Conservation (phyloP, 768 basidiomycete species). For the Mycena haematopus region DNA sequence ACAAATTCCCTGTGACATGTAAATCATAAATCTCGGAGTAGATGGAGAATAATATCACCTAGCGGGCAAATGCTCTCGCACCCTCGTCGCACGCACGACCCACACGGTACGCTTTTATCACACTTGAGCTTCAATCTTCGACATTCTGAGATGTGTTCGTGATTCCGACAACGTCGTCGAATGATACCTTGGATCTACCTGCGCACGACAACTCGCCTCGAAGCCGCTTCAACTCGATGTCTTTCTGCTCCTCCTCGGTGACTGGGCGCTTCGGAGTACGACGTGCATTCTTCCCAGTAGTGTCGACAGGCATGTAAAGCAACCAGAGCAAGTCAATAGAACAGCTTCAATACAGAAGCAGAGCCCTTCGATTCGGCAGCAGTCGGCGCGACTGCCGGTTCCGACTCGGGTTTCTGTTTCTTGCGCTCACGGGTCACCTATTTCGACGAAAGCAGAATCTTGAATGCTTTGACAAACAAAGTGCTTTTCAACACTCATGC, state of each 20-base stretch:
- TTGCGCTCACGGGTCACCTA: too few species aligned
- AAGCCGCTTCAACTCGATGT: conserved; percentile 57
- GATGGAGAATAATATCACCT: conserved; percentile 40
- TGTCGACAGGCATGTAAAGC: conserved; percentile 50
- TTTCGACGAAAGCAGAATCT: too few species aligned
- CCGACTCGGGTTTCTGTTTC: too few species aligned
- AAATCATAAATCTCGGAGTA: neutral
- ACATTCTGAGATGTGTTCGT: conserved; percentile 55
- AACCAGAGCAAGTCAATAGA: too few species aligned
- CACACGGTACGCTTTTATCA: conserved; percentile 58
- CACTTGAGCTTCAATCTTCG: conserved; percentile 57
- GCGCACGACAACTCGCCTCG: conserved; percentile 39
- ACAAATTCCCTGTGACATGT: conserved; percentile 47
- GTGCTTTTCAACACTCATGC: too few species aligned
- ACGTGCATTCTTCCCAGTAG: conserved; percentile 43
- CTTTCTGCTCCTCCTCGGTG: conserved; percentile 58
- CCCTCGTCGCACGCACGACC: conserved; percentile 59
- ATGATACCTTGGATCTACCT: neutral
- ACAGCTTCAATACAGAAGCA: too few species aligned
- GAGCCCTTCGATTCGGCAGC: too few species aligned
- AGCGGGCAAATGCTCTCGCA: conserved; percentile 72
- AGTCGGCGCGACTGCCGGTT: too few species aligned
- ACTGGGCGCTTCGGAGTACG: conserved; percentile 45
- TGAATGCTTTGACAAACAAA: too few species aligned
- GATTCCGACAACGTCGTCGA: neutral